Conservation (phyloP, 2,329 filamentous ascomycete genomes). For the Ophiognomonia clavigignenti-juglandacearum region DNA sequence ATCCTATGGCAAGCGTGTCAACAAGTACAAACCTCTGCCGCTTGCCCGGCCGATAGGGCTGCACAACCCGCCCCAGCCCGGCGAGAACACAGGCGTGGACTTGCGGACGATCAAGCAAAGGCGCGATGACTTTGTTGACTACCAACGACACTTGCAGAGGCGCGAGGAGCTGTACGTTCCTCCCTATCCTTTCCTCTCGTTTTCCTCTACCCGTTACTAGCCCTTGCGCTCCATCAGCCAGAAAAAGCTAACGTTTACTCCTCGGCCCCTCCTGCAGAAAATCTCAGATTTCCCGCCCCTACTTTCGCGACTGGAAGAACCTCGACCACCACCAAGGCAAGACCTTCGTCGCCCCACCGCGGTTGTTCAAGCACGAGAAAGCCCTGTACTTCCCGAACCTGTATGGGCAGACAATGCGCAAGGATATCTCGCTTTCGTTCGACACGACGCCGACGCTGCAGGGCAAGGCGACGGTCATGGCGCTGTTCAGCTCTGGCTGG, state of each 20-base stretch:
- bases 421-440: slow-evolving; percentile 38
- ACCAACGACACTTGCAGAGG: slow-evolving; percentile 74
- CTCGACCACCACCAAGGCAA: slow-evolving; percentile 81
- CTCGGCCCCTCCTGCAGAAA: slow-evolving; percentile 43
- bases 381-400: slow-evolving; percentile 95
- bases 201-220: background rate
- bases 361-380: slow-evolving; percentile 76
- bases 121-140: slow-evolving; percentile 76
- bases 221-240: background rate
- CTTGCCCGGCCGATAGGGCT: slow-evolving; percentile 78
- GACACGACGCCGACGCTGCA: slow-evolving; percentile 74
- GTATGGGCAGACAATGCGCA: slow-evolving; percentile 69
- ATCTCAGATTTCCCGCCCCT: slow-evolving; percentile 74
- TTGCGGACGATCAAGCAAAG: slow-evolving; percentile 61
- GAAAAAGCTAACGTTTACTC: too few species aligned
- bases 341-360: slow-evolving; percentile 78
- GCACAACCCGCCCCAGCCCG: slow-evolving; percentile 63
- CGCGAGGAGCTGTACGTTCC: slow-evolving; percentile 71
- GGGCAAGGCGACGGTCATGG: slow-evolving; percentile 73
- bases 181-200: too few species aligned
- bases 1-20: slow-evolving; percentile 51
- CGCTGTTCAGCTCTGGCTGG: slow-evolving; percentile 79
- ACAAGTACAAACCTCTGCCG: slow-evolving; percentile 53
- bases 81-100: slow-evolving; percentile 80
- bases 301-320: slow-evolving; percentile 94